Evolutionary conservation across 139 green algal species (phyloP), one percentile per base, ranked within the genome.

Genomic region (Chlamydomonas sp.): DNA sequence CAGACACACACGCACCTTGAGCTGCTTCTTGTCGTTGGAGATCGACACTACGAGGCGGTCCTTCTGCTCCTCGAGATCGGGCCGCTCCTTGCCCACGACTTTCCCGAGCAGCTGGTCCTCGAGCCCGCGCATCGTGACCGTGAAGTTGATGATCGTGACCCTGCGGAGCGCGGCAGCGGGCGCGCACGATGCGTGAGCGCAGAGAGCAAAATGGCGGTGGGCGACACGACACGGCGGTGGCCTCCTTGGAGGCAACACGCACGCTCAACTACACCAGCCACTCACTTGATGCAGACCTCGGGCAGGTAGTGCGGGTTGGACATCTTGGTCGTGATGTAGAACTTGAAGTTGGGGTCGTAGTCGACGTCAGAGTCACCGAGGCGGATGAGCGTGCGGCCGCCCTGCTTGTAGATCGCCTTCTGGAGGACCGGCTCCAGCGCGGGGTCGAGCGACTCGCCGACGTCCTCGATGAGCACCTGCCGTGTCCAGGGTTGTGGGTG

Each of bases 71-170:
- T 89, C 83, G 48, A 90, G 74, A 48, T 88, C 90, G 1, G 86
- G 84, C 2, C 86, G 76, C 78, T 96, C 90, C 70, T 83, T 85
- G 29, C 85, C 76, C 31, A 96, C 87, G 58, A 95, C 83, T 66
- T 95, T 82, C 6, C 82, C 86, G 50, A 96, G 80, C 67, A 96
- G 81, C 81, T 96, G 90, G 71, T 96, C 89, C 77, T 96, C 90
- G 39, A 95, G 75, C 24, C 88, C 89, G 75, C 82, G 73, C 58
- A 76, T 74, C 1, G 81, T 87, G 48, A 87, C 75, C 0, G 87
- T 91, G 77, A 96, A 96, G 85, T 96, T 95, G 73, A 96, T 87
- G 67, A 96, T 73, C 43, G 77, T 84, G 58, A 87, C 81, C 76
- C 10, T 50, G 39, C 39, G 8, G 39, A 13, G 39, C 39, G 13